Conservation (phyloP, 371 early-diverging fungal species). For the Coemansia sp. region DNA sequence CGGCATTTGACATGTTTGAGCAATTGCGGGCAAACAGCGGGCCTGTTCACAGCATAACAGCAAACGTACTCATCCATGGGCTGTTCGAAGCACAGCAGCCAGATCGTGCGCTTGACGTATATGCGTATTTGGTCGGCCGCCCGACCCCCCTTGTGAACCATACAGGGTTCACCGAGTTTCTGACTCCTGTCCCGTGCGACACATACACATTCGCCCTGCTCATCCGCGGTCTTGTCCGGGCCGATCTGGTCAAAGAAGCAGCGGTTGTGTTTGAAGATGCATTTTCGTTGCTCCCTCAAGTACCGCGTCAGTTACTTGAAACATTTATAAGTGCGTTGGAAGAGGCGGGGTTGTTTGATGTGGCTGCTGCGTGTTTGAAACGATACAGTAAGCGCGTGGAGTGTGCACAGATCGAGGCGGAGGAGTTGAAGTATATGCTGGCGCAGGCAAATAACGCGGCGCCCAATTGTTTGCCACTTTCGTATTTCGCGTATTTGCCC, state of each 20-base stretch:
- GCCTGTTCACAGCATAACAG: constrained; percentile 22
- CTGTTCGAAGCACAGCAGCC: constrained; percentile 7
- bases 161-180: constrained; percentile 15
- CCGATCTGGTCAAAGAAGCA: constrained; percentile 20
- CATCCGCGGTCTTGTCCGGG: constrained; percentile 23
- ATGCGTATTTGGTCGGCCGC: constrained; percentile 34
- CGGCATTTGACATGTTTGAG: constrained; percentile 15
- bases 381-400: constrained; percentile 41
- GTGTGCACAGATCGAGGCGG: constrained; percentile 8
- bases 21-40: constrained; percentile 7
- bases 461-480: constrained; percentile 26
- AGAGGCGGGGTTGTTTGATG: constrained; percentile 18
- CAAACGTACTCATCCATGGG: constrained; percentile 24
- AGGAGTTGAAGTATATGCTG: constrained; percentile 19
- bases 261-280: constrained; percentile 41
- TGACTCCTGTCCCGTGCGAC: constrained; percentile 15
- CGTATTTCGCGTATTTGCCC: constrained; percentile 38
- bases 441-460: constrained; percentile 3
- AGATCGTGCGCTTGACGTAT: constrained; percentile 18
- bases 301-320: constrained; percentile 34
- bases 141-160: constrained; percentile 19
- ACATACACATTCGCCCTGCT: constrained; percentile 26
- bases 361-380: constrained; percentile 9
- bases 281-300: constrained; percentile 24
- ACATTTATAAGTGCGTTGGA: constrained; percentile 31